phyloP scores from a whole-genome alignment of 2,329 filamentous ascomycete species.

The Fusarium sp. region DNA sequence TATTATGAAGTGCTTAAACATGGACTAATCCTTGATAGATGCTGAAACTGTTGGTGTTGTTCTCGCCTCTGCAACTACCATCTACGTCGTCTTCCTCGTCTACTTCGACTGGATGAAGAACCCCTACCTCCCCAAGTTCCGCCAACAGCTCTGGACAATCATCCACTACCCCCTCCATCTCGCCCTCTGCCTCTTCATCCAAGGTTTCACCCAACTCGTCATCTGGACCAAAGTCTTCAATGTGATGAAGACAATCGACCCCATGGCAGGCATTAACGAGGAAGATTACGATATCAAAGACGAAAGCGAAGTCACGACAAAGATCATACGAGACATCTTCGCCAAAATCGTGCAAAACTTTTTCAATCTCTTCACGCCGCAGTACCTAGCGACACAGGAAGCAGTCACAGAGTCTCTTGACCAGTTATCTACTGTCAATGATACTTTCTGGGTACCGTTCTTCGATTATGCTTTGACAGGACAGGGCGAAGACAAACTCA shows the following conservation, averaged over 20 bases:
- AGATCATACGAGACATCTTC: slow-evolving; percentile 24
- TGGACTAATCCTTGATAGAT: slow-evolving; percentile 43
- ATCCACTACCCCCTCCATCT: slow-evolving; percentile 73
- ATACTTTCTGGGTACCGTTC: slow-evolving; percentile 45
- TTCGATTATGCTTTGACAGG: slow-evolving; percentile 13
- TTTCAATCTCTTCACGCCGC: slow-evolving; percentile 46
- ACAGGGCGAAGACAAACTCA: slow-evolving; percentile 5
- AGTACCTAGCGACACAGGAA: slow-evolving; percentile 31
- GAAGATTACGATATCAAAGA: slow-evolving; percentile 5
- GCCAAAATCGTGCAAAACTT: slow-evolving; percentile 33
- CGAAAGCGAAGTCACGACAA: slow-evolving; percentile 36
- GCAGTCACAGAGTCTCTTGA: slow-evolving; percentile 41
- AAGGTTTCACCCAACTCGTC: slow-evolving; percentile 69
- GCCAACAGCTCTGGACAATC: slow-evolving; percentile 68
- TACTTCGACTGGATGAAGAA: slow-evolving; percentile 74
- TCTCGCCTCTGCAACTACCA: slow-evolving; percentile 53
- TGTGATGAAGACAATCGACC: slow-evolving; percentile 38
- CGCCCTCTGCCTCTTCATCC: slow-evolving; percentile 70
- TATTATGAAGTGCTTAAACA: background rate
- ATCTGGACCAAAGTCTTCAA: slow-evolving; percentile 57
- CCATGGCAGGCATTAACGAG: slow-evolving; percentile 18
- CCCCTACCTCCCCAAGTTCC: slow-evolving; percentile 65
- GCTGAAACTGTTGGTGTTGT: slow-evolving; percentile 55
- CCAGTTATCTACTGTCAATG: slow-evolving; percentile 45
- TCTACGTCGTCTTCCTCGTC: slow-evolving; percentile 59